Percentiles rank a stretch among this genome's conserved stretches.
Evolutionary conservation across 1,139 yeast genomes (phyloP).

Genomic region (Suhomyces ambrosiae): DNA sequence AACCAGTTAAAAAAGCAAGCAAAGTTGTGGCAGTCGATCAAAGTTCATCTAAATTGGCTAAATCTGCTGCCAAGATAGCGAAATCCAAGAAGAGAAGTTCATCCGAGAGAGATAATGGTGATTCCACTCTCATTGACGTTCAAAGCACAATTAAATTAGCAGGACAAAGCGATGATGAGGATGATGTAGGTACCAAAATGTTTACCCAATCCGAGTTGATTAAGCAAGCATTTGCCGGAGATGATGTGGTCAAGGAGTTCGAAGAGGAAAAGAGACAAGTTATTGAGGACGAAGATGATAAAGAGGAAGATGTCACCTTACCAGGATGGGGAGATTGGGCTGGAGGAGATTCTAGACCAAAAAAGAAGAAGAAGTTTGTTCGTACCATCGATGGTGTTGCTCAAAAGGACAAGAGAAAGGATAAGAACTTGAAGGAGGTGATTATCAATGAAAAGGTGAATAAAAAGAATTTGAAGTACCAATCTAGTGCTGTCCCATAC

Average conservation of each 20-base stretch:
- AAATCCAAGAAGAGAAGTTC: slow-evolving; percentile 48
- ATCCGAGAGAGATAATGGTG: slow-evolving; percentile 28
- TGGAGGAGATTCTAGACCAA: slow-evolving; percentile 52
- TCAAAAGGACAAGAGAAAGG: slow-evolving; percentile 70
- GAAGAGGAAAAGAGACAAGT: slow-evolving; percentile 69
- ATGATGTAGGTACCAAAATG: slow-evolving; percentile 36
- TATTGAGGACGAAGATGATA: slow-evolving; percentile 81
- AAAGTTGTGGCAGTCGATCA: slow-evolving; percentile 60
- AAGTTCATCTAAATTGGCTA: slow-evolving; percentile 57
- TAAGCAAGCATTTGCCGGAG: slow-evolving; percentile 95
- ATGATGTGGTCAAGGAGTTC: slow-evolving; percentile 82
- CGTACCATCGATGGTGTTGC: slow-evolving; percentile 75
- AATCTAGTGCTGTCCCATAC: slow-evolving; percentile 85
- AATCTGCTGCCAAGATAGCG: slow-evolving; percentile 53
- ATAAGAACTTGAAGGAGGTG: slow-evolving; percentile 73
- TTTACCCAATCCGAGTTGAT: slow-evolving; percentile 84
- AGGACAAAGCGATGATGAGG: slow-evolving; percentile 35
- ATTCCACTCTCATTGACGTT: slow-evolving; percentile 50
- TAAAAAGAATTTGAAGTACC: slow-evolving; percentile 82
- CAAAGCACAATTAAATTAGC: slow-evolving; percentile 45
- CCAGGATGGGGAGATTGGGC: slow-evolving; percentile 98
- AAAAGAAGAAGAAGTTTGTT: slow-evolving; percentile 61
- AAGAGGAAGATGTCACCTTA: slow-evolving; percentile 78
- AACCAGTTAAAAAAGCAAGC: slow-evolving; percentile 46
- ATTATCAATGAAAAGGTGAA: slow-evolving; percentile 86